phyloP scores from a whole-genome alignment of 768 basidiomycete genomes.

The Cyathus striatus region DNA sequence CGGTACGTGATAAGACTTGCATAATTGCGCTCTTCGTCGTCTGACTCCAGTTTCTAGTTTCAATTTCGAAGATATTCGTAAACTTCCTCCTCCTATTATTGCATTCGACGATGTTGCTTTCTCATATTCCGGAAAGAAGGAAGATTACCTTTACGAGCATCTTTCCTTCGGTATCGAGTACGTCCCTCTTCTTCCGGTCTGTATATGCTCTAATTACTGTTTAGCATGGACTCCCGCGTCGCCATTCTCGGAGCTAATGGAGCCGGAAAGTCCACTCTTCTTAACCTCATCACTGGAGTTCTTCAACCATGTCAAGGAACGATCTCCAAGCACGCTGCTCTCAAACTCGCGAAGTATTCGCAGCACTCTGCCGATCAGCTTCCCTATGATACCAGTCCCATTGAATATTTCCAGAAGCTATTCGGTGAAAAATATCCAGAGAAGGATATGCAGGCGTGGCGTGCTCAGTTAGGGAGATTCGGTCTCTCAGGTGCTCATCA shows the following conservation, averaged over 20 bases:
- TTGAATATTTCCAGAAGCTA: constrained; percentile 88
- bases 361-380: constrained; percentile 99
- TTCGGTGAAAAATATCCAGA: constrained; percentile 87
- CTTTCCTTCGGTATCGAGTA: constrained; percentile 98
- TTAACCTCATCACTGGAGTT: constrained; percentile 74
- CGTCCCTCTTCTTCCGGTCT: constrained; percentile 9
- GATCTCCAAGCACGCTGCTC: constrained; percentile 78
- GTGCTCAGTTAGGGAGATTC: constrained; percentile 91
- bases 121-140: constrained; percentile 86
- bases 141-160: constrained; percentile 83
- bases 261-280: constrained; percentile 62
- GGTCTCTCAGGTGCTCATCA: constrained; percentile 94
- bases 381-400: constrained; percentile 84
- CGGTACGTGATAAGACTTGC: constrained; percentile 25
- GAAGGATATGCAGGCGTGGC: constrained; percentile 91
- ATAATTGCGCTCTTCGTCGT: neutral
- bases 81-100: constrained; percentile 94
- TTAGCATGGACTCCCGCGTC: constrained; percentile 89
- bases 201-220: constrained; percentile 30
- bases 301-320: constrained; percentile 83
- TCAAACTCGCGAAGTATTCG: constrained; percentile 97
- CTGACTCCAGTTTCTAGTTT: constrained; percentile 36
- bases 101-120: constrained; percentile 95
- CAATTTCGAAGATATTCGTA: constrained; percentile 93
- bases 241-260: constrained; percentile 97